Conservation (phyloP, 176 grass and related monocot genomes). For the Eremochloa ophiuroides region DNA sequence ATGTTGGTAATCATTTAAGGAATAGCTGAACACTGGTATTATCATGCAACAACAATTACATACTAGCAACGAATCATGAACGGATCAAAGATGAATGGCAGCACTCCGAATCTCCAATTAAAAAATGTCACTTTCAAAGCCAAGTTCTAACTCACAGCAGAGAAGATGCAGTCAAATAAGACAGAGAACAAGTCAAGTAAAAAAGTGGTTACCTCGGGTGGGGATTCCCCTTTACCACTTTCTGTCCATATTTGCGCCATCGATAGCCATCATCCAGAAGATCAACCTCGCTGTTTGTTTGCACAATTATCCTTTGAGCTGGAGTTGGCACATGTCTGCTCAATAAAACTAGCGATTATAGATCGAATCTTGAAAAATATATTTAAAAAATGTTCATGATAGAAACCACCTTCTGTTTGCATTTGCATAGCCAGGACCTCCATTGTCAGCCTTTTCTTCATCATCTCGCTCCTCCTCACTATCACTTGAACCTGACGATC, state of each 20-base stretch:
- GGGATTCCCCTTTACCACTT: conserved; percentile 97
- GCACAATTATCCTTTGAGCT: conserved; percentile 85
- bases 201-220: conserved; percentile 62
- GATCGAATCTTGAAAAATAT: background rate
- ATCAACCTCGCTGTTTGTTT: conserved; percentile 93
- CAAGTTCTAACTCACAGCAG: background rate
- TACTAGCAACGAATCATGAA: background rate
- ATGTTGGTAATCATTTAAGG: background rate
- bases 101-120: conserved; percentile 13
- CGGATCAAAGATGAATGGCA: background rate
- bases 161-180: background rate
- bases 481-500: conserved; percentile 61
- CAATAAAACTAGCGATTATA: conserved; percentile 35
- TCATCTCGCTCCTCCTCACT: conserved; percentile 51
- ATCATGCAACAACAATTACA: background rate
- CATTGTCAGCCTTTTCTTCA: conserved; percentile 23
- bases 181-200: conserved; percentile 6
- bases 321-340: conserved; percentile 41
- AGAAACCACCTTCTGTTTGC: conserved; percentile 66
- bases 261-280: conserved; percentile 95
- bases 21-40: background rate
- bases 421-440: conserved; percentile 22
- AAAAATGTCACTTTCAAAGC: conserved; percentile 11
- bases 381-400: background rate
- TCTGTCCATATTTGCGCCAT: conserved; percentile 95